phyloP scores from a whole-genome alignment of 768 basidiomycete species.

The Chalciporus sphaerocephalus region DNA sequence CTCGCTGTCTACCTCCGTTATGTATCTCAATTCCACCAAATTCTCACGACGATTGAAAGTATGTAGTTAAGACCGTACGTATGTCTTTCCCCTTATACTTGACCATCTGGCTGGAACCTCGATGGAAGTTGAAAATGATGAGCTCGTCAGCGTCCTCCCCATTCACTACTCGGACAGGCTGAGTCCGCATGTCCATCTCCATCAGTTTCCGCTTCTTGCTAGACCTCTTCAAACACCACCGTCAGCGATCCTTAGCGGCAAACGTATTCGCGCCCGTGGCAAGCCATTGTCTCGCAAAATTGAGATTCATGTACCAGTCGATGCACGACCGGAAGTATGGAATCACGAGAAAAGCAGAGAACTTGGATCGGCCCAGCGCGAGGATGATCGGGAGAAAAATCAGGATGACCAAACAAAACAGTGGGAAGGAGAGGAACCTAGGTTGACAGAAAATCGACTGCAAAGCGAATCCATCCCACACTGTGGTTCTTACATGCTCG shows the following conservation, averaged over 20 bases:
- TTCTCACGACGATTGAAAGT: neutral
- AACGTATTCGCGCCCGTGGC: conserved; percentile 68
- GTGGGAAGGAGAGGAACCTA: conserved; percentile 52
- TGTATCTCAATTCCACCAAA: conserved; percentile 1
- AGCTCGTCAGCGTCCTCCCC: conserved; percentile 63
- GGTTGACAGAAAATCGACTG: conserved; percentile 65
- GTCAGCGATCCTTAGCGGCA: conserved; percentile 66
- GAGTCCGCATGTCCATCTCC: conserved; percentile 62
- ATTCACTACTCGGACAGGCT: conserved; percentile 66
- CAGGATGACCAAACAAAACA: conserved; percentile 50
- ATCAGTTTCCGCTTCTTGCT: conserved; percentile 76
- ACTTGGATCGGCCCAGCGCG: conserved; percentile 58
- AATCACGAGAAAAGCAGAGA: conserved; percentile 66
- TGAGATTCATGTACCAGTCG: conserved; percentile 80
- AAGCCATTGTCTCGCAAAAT: conserved; percentile 59
- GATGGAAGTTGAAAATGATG: conserved; percentile 43
- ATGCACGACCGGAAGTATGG: conserved; percentile 77
- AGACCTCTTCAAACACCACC: conserved; percentile 75
- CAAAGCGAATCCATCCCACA: conserved; percentile 68
- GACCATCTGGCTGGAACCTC: neutral
- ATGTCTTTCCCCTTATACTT: neutral
- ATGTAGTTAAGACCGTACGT: neutral
- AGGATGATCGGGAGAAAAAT: conserved; percentile 78
- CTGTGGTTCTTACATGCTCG: conserved; percentile 68
- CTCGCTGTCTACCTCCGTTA: conserved; percentile 1